Percentiles rank a stretch among this genome's conserved stretches.
phyloP scores from a whole-genome alignment of 306 rosid species.

The Gastrolobium bilobum region DNA sequence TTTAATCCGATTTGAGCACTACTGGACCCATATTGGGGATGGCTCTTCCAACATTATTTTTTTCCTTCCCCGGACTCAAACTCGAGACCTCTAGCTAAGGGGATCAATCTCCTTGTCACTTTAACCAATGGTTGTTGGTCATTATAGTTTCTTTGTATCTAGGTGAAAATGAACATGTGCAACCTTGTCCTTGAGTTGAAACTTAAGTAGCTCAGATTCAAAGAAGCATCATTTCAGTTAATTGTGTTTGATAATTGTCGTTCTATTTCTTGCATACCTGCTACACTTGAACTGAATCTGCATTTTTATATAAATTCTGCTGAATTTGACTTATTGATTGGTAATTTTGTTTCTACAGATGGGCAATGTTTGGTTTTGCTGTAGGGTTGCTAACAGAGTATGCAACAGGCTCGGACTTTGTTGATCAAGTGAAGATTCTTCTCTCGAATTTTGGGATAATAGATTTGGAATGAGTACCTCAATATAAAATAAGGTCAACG shows the following conservation, averaged over 20 bases:
- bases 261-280: not conserved
- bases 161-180: constrained; percentile 4
- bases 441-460: constrained; percentile 89
- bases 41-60: too few species aligned
- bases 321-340: constrained; percentile 6
- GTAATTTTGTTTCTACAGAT: constrained; percentile 62
- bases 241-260: constrained; percentile 16
- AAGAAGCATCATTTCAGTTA: constrained; percentile 22
- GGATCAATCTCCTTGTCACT: too few species aligned
- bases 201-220: not conserved
- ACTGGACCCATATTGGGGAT: too few species aligned
- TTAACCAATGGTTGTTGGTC: too few species aligned
- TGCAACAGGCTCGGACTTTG: constrained; percentile 94
- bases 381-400: constrained; percentile 89
- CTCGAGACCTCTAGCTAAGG: too few species aligned
- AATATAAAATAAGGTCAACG: constrained; percentile 35
- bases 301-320: constrained; percentile 4
- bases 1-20: too few species aligned
- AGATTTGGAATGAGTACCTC: constrained; percentile 75
- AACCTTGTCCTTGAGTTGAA: constrained; percentile 18
- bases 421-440: constrained; percentile 94
- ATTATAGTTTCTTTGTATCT: not conserved
- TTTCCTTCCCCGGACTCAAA: too few species aligned
- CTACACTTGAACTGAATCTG: not conserved
- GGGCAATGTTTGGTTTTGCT: constrained; percentile 99